Evolutionary conservation across 2,329 filamentous ascomycete species (phyloP).

Genomic region (Boeremia exigua): DNA sequence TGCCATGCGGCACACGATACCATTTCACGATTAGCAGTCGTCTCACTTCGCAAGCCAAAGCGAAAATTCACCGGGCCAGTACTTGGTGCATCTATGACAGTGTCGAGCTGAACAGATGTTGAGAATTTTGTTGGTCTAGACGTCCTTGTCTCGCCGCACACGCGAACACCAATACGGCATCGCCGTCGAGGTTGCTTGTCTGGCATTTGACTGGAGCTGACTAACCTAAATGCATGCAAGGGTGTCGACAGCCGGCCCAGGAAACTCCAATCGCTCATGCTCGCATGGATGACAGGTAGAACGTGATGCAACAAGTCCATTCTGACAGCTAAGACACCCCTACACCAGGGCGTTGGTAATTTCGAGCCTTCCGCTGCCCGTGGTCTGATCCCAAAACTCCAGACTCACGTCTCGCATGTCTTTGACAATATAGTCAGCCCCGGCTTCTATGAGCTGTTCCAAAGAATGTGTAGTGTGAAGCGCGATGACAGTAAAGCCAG

Average conservation of each 20-base stretch:
- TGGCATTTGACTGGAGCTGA: conserved; percentile 27
- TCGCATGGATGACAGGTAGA: conserved; percentile 5
- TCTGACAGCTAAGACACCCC: conserved; percentile 13
- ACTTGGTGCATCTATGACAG: conserved; percentile 1
- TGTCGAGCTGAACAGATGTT: conserved; percentile 28
- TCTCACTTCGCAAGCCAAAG: not conserved
- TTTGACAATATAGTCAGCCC: conserved; percentile 85
- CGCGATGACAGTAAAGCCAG: conserved; percentile 84
- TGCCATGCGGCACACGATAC: conserved; percentile 45
- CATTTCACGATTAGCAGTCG: conserved; percentile 10
- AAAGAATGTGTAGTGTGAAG: conserved; percentile 82
- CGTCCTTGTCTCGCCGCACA: conserved; percentile 22
- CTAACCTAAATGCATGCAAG: conserved; percentile 15
- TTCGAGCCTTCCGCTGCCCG: conserved; percentile 69
- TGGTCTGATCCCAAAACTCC: conserved; percentile 59
- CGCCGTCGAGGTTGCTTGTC: conserved; percentile 22
- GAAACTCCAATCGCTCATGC: not conserved
- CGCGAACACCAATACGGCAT: conserved; percentile 27
- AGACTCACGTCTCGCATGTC: conserved; percentile 78
- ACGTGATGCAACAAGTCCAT: conserved; percentile 1
- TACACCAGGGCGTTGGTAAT: conserved; percentile 65
- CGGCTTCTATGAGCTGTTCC: conserved; percentile 73
- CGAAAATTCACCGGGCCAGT: not conserved
- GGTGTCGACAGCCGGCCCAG: not conserved
- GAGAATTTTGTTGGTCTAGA: conserved; percentile 12